Evolutionary conservation across 75 land plant species (phyloP).

Genomic region (Adiantum capillusveneris): DNA sequence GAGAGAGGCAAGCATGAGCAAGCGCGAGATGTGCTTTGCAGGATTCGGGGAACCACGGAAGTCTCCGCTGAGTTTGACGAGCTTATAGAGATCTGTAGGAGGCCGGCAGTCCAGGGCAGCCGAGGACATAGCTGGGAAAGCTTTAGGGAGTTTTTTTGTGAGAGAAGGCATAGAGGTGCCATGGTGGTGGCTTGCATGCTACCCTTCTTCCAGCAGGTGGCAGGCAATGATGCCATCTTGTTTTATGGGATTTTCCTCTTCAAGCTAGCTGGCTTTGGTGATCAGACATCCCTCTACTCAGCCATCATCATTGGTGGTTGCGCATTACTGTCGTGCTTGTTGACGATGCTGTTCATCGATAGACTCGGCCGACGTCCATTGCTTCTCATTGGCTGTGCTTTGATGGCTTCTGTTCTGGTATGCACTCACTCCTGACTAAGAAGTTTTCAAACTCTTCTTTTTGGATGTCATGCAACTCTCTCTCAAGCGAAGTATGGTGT

Average conservation of each 20-base stretch:
- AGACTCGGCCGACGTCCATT: constrained; percentile 23
- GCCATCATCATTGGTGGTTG: constrained; percentile 31
- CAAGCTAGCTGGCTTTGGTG: constrained; percentile 24
- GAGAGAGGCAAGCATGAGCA: constrained; percentile 28
- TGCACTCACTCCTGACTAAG: too few relatives aligned
- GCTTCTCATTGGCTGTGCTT: constrained; percentile 25
- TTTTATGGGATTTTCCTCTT: constrained; percentile 35
- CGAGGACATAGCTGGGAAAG: constrained; percentile 22
- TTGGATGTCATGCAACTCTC: too few relatives aligned
- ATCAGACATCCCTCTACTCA: constrained; percentile 28
- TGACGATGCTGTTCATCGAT: constrained; percentile 32
- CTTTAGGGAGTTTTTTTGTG: constrained; percentile 6
- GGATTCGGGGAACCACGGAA: constrained; percentile 23
- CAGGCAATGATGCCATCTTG: constrained; percentile 36
- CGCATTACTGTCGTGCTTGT: constrained; percentile 26
- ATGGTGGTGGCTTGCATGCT: constrained; percentile 16
- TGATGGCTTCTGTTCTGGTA: constrained; percentile 39
- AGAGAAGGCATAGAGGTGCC: constrained; percentile 15
- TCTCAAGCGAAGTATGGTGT: too few relatives aligned
- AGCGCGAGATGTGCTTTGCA: constrained; percentile 16
- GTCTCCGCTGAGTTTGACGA: constrained; percentile 34
- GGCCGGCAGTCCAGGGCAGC: not conserved
- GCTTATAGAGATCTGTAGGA: constrained; percentile 16
- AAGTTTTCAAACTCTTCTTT: too few relatives aligned
- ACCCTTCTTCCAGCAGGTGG: constrained; percentile 36